Percentiles rank a stretch among this genome's conserved stretches.
Conservation (phyloP, 1,139 yeast genomes). For the Saccharomyces hybrid region DNA sequence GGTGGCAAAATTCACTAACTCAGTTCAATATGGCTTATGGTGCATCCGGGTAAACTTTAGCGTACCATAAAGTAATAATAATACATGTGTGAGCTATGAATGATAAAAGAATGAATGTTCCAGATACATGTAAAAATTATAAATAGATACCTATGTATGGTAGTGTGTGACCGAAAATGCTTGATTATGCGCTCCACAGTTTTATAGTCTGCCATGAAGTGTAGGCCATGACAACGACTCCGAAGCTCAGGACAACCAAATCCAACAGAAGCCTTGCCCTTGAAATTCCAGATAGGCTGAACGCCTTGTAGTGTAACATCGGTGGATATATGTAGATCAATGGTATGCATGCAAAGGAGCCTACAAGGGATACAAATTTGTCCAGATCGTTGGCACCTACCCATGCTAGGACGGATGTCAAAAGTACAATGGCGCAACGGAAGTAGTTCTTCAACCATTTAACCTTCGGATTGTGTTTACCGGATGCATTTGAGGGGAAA, state of each 20-base stretch:
- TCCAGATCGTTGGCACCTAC: conserved; percentile 69
- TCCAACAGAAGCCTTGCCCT: conserved; percentile 12
- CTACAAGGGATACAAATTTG: conserved; percentile 85
- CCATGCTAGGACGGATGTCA: conserved; percentile 64
- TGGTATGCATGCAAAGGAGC: conserved; percentile 94
- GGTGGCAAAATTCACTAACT: neutral
- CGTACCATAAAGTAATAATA: neutral
- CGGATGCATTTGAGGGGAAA: conserved; percentile 47
- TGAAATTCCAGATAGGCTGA: conserved; percentile 7
- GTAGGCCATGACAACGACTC: conserved; percentile 24
- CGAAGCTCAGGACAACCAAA: conserved; percentile 18
- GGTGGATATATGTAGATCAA: conserved; percentile 94
- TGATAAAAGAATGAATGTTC: neutral
- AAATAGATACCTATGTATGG: neutral
- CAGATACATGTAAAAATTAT: neutral
- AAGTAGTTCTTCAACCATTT: conserved; percentile 84
- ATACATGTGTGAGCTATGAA: neutral
- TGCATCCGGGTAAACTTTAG: neutral
- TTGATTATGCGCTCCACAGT: conserved; percentile 15
- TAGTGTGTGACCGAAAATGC: too few species aligned
- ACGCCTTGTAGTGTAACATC: conserved; percentile 55
- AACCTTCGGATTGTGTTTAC: conserved; percentile 58
- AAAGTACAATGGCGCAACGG: conserved; percentile 54
- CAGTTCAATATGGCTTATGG: neutral
- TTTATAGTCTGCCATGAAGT: conserved; percentile 27